Evolutionary conservation across 2,329 filamentous ascomycete genomes (phyloP), one percentile per base, ranked within the genome.

Genomic region (Lasiodiplodia gonubiensis): DNA sequence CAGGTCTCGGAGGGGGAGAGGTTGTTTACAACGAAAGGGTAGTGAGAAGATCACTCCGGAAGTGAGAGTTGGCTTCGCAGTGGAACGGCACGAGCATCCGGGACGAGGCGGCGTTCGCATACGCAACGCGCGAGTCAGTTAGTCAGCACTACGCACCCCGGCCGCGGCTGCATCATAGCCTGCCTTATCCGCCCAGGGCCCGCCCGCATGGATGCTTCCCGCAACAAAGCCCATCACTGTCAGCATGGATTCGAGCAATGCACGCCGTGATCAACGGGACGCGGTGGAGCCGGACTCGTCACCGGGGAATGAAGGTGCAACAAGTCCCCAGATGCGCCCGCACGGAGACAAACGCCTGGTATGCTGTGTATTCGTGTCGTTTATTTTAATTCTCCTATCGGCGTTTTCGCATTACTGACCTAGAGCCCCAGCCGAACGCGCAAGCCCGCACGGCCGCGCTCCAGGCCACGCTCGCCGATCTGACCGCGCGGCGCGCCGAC

Each of bases 391-490:
- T 46, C 61, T 61, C 57, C 57, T 61, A 49, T 61, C n/a, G 42
- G 57, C 57, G 11, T 23, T 25, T 25, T 10, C 30, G 37, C 37
- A 52, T 48, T 39, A 65, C 63, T 65, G 63, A 66, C 64, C 64
- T 37, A 21, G 12, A 23, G 21, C 23, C 23, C 52, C 64, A 67
- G 65, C 54, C 25, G 42, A 42, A 60, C 65, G 35, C 37, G 33
- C 54, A 60, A 33, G 49, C 11, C 25, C 27, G 54, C 25, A n/a
- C 42, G 23, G 18, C 12, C 8, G 57, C 52, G 30, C 64, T 55
- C 35, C 79, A 85, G 75, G 72, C 79, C 14, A 85, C 83, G 63
- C 82, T 85, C 25, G 74, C 80, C 0, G 75, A 79, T 25, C 79
- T 88, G 3, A 77, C 81, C 72, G 70, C 80, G 16, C 79, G 85